phyloP scores from a whole-genome alignment of 73 alveolate species.

The Paramecium primaurelia region DNA sequence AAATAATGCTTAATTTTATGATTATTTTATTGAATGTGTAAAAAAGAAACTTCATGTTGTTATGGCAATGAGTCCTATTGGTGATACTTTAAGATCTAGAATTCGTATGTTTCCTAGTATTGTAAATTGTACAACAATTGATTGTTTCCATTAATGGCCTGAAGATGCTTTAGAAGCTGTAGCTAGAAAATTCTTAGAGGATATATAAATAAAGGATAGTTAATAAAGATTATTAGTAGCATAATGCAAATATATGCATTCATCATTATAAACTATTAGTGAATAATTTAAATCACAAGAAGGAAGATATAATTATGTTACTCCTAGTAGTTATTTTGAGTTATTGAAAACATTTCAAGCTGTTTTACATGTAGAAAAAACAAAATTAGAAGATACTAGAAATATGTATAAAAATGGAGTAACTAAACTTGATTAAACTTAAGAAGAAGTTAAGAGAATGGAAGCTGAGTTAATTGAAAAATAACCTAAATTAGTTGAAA shows the following conservation, averaged over 20 bases:
- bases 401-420: slow-evolving; percentile 85
- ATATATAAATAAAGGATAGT: not conserved
- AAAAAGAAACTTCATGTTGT: slow-evolving; percentile 65
- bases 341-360: slow-evolving; percentile 77
- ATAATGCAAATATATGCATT: slow-evolving; percentile 69
- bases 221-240: slow-evolving; percentile 27
- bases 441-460: slow-evolving; percentile 75
- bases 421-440: slow-evolving; percentile 68
- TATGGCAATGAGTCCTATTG: slow-evolving; percentile 71
- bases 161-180: slow-evolving; percentile 71
- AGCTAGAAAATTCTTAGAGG: slow-evolving; percentile 53
- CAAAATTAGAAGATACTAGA: slow-evolving; percentile 78
- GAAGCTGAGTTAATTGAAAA: slow-evolving; percentile 68
- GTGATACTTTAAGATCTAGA: slow-evolving; percentile 64
- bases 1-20: slow-evolving; percentile 48
- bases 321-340: slow-evolving; percentile 90
- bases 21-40: slow-evolving; percentile 51
- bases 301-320: slow-evolving; percentile 85
- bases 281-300: slow-evolving; percentile 75
- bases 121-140: slow-evolving; percentile 72
- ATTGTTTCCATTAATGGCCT: slow-evolving; percentile 73
- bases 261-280: slow-evolving; percentile 75
- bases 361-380: slow-evolving; percentile 75
- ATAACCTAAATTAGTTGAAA: slow-evolving; percentile 81
- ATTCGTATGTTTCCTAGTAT: slow-evolving; percentile 69